Percentiles rank a stretch among this genome's conserved stretches.
phyloP scores from a whole-genome alignment of 2,329 filamentous ascomycete genomes.

The Aspergillus fumigatiaffinis region DNA sequence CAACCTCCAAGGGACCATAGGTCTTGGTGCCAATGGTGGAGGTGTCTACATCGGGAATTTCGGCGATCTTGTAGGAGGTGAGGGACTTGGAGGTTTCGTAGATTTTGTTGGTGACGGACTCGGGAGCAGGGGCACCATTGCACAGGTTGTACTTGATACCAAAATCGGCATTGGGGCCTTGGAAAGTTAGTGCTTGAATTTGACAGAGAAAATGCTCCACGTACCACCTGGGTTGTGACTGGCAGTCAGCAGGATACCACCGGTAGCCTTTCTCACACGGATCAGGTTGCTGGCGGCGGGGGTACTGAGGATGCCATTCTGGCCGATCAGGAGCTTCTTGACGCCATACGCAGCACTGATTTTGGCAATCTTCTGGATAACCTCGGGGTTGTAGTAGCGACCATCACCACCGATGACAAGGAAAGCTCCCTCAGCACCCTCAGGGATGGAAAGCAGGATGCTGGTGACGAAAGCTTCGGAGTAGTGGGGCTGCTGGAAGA shows the following conservation, averaged over 20 bases:
- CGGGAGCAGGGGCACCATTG: constrained; percentile 92
- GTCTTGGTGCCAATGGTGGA: constrained; percentile 74
- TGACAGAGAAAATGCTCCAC: constrained; percentile 27
- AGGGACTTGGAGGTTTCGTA: constrained; percentile 86
- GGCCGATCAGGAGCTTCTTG: constrained; percentile 96
- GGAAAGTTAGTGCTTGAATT: neutral
- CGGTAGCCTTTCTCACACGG: constrained; percentile 88
- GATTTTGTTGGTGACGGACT: constrained; percentile 97
- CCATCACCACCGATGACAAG: constrained; percentile 98
- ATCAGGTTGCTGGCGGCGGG: constrained; percentile 96
- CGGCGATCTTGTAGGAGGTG: constrained; percentile 85
- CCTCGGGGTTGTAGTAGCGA: constrained; percentile 94
- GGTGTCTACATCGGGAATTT: constrained; percentile 83
- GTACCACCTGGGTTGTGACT: constrained; percentile 97
- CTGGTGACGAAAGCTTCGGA: constrained; percentile 92
- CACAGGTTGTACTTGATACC: constrained; percentile 99
- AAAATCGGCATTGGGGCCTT: constrained; percentile 90
- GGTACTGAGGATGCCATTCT: constrained; percentile 93
- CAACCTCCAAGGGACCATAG: constrained; percentile 84
- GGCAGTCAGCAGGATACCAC: constrained; percentile 92
- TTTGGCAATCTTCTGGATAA: constrained; percentile 94
- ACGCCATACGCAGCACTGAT: constrained; percentile 96
- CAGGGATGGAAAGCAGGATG: constrained; percentile 93
- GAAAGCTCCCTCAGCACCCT: constrained; percentile 81
- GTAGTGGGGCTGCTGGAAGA: constrained; percentile 94